Evolutionary conservation across 23 red algal genomes (phyloP), one percentile per base, ranked within the genome.

Genomic region (Gracilaria gracilis): DNA sequence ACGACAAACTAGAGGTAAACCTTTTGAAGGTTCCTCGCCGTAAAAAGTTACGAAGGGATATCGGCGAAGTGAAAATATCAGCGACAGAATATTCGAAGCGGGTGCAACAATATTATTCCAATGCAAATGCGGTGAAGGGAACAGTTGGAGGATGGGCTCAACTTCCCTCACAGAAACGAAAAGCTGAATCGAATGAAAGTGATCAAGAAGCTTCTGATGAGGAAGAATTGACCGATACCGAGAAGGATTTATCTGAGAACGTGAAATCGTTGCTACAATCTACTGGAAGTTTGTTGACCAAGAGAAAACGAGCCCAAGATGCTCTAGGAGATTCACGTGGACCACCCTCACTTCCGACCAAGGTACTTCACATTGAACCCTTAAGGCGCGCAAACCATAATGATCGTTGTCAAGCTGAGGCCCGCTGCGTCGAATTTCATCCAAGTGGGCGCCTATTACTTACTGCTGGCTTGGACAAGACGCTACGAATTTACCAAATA

Each of bases 391-490:
- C 90, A 25, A 97, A 97, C 50, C 39, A 79, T 0, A 65, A 66
- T 6, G 90, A 92, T 19, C 95, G 89, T 37, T 74, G 61, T 15
- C 48, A 87, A 29, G 86, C 65, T 7, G 95, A 84, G 38, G 89
- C 88, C 32, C 35, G 80, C 65, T 80, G 83, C 24, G 61, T 94
- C 8, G 70, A 84, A 0, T 97, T 97, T 83, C 95, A 97, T 85
- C 95, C 90, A 8, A 84, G 61, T 57, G 95, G 89, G 24, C 89
- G 88, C 24, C 34, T 97, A 39, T 28, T 90, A 38, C 50, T 97
- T 31, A 91, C 90, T 31, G 95, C 95, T 50, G 90, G 90, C 57
- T 70, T 93, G 28, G 95, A 97, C 61, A 93, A 84, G 66, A 83
- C 83, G n/a, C 36, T 97, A 32, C 95, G 95, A 5, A 28, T 97